Percentiles rank a stretch among this genome's conserved stretches.
Conservation (phyloP, 306 rosid species). For the Arachis hypogaea region DNA sequence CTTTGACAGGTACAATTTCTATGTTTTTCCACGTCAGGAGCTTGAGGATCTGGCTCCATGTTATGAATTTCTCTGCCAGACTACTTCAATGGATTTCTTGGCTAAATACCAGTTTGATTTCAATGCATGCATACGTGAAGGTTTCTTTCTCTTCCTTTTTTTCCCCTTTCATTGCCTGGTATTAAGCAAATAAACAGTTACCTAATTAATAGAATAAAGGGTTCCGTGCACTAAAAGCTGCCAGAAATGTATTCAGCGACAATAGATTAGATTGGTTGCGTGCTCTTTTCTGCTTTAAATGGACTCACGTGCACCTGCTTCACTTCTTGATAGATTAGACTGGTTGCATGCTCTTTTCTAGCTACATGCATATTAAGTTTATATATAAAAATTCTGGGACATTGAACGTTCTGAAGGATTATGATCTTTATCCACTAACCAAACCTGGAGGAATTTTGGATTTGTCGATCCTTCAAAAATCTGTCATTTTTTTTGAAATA, state of each 20-base stretch:
- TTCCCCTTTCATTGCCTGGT: constrained; percentile 25
- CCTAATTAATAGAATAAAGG: constrained; percentile 31
- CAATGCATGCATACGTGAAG: constrained; percentile 84
- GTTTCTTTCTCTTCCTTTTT: constrained; percentile 49
- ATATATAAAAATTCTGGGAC: constrained; percentile 11
- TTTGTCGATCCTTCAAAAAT: constrained; percentile 10
- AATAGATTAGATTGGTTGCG: constrained; percentile 13
- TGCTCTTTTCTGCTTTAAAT: constrained; percentile 29
- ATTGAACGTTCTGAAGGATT: background rate
- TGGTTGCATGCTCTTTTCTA: constrained; percentile 22
- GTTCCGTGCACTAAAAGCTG: constrained; percentile 14
- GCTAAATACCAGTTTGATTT: constrained; percentile 93
- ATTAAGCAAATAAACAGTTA: constrained; percentile 9
- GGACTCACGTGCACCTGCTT: background rate
- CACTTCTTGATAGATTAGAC: background rate
- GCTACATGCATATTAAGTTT: background rate
- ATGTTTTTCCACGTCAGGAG: constrained; percentile 85
- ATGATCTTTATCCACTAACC: constrained; percentile 3
- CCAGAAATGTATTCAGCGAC: background rate
- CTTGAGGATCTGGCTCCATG: constrained; percentile 52
- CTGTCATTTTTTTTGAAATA: background rate
- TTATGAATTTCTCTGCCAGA: constrained; percentile 87
- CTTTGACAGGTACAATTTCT: constrained; percentile 80
- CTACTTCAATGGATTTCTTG: constrained; percentile 85
- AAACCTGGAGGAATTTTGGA: constrained; percentile 7